phyloP scores from a whole-genome alignment of 2,329 filamentous ascomycete species.

The Coniochaeta sp. region DNA sequence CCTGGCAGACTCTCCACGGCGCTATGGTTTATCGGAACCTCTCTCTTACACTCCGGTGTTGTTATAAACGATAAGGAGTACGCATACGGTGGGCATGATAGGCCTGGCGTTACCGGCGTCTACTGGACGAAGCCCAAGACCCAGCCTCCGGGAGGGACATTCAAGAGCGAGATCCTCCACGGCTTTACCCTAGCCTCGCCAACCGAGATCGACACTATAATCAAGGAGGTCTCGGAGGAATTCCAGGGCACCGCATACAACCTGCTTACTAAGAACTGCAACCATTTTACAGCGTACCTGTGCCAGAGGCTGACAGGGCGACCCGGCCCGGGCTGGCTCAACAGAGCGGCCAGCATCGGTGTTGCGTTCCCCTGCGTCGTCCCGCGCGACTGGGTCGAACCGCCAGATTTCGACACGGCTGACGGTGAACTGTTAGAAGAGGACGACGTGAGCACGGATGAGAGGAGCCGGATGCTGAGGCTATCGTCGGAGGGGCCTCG shows the following conservation, averaged over 20 bases:
- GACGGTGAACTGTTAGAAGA: conserved; percentile 62
- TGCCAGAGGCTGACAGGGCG: conserved; percentile 66
- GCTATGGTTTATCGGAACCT: conserved; percentile 71
- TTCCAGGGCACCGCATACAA: conserved; percentile 76
- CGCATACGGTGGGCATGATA: conserved; percentile 76
- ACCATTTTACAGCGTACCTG: conserved; percentile 76
- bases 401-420: conserved; percentile 67
- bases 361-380: conserved; percentile 76
- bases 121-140: conserved; percentile 72
- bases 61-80: conserved; percentile 77
- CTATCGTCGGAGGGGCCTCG: conserved; percentile 19
- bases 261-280: conserved; percentile 77
- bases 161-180: conserved; percentile 67
- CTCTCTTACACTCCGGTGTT: conserved; percentile 75
- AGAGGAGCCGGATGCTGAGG: conserved; percentile 53
- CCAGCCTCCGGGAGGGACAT: conserved; percentile 71
- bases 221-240: conserved; percentile 60
- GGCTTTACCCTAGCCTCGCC: conserved; percentile 67
- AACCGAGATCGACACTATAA: conserved; percentile 62
- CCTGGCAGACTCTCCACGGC: conserved; percentile 68
- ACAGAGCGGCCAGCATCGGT: conserved; percentile 77
- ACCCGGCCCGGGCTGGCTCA: conserved; percentile 68
- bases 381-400: conserved; percentile 72
- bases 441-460: conserved; percentile 43
- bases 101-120: conserved; percentile 63